Base-by-base conservation (phyloP, 164 flowering plant species). In the Vitis rupestris region DNA sequence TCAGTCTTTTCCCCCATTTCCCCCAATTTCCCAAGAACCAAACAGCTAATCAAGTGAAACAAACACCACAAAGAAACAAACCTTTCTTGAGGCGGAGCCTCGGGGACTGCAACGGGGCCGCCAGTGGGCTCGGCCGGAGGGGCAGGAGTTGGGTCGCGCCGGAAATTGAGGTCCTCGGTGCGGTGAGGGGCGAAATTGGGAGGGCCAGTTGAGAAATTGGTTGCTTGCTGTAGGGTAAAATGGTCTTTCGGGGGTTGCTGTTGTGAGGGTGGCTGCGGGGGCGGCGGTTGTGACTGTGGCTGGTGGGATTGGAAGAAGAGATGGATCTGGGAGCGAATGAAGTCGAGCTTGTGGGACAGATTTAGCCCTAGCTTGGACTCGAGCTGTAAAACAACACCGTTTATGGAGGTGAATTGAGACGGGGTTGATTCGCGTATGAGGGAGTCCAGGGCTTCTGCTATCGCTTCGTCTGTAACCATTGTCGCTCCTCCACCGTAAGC, bases 381-480 rank as follows among this genome's bases (percentile, higher is more conserved):
- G 13, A 92, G 78, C 73, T 78, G 89, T 66, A 82, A 79, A 60
- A 92, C 86, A 59, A 92, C 82, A 66, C 78, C 86, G 83, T 76
- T 80, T 9, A 91, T 16, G 52, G 88, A 63, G 12, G 80, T 78
- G 37, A 82, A 63, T 27, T 83, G 51, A 70, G 76, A 81, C 13
- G 90, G 90, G 79, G 78, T 82, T 1, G 84, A 70, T 44, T 82
- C 85, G 23, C 91, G 84, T 61, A 92, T 85, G 30, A 92, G 69
- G 7, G 81, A 65, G 72, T 84, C 87, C 16, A 92, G 77, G 1
- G 82, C 90, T 72, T 82, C 70, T 3, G 84, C 91, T 70, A 92
- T 80, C 30, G 89, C 87, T 62, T 89, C 90, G 84, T 92, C 98
- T 29, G 89, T 70, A 79, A 75, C 92, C 92, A 86, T 88, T 31